Base-by-base conservation (phyloP, 805 yeast genomes). In the Ogataea trehalophila region DNA sequence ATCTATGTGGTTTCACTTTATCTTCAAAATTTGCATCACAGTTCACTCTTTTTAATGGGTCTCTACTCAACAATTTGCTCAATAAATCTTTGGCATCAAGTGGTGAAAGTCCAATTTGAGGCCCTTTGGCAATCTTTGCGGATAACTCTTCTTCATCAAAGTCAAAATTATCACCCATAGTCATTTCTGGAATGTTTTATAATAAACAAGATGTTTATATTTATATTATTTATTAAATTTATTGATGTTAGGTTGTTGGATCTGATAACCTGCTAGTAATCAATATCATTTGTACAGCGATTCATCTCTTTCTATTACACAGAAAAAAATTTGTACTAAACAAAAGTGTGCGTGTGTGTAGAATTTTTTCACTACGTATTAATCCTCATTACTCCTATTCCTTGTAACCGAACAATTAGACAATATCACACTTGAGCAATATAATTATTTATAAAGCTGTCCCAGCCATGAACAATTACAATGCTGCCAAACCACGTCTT, bases 81-180 rank as follows among this genome's bases (percentile, higher is more conserved):
- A 89, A 65, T 41, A 89, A 67, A 55, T 89, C 96, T 62, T 85
- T 87, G 49, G 94, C 91, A 45, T 88, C 95, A 23, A 75, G 77
- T 4, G 94, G 31, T 17, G 8, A 35, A 15, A 14, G 14, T 11
- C 29, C 43, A 15, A 42, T 2, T 1, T n/a, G 16, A 3, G 56
- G 42, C 15, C 47, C 43, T 11, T 47, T 43, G n/a, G 43, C 23
- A 8, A 35, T 37, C 15, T 44, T 39, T 4, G 51, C 31, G 15
- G 57, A 45, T 6, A 60, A 37, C 11, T 52, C 55, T 8, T 62
- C 66, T n/a, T 63, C 67, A 29, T 63, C 67, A 43, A 63, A 62
- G 13, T 45, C 56, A 38, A 63, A 63, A 7, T 62, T 42, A 22
- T 54, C 61, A 11, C 55, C 53, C 67, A 61, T 62, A 26, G 29